Evolutionary conservation across 495 filamentous ascomycete species (phyloP), one percentile per base, ranked within the genome.

Genomic region (Hapsidospora chrysogenum): DNA sequence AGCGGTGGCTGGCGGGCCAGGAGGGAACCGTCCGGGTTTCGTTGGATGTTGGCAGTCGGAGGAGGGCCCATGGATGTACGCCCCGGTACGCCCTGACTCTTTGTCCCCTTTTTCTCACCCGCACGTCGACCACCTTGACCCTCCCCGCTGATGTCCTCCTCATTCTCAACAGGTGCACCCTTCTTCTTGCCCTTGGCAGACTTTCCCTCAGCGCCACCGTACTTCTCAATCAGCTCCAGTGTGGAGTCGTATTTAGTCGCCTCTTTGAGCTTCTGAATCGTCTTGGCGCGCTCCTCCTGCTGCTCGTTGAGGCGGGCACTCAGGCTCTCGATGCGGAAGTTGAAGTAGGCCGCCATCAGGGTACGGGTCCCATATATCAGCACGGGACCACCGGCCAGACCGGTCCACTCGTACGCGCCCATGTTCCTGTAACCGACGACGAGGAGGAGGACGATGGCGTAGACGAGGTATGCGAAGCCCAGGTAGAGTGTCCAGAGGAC

Each of bases 181-280:
- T 56, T 51, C 36, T 59, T 59, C 35, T 52, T 60, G 30, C 45
- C 42, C 42, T 48, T 57, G 44, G 39, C 58, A 44, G 36, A 59
- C 48, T 40, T 73, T 52, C 48, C 64, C 13, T 69, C 61, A 25
- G 67, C 59, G 0, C 72, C 80, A 25, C 82, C 86, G 51, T 97
- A 97, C 49, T 94, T 97, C 48, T 96, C 80, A 2, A 97, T 70
- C 33, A 97, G 57, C 46, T 93, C 74, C 49, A 92, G 80, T 11
- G 89, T 97, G 5, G 85, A 85, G 54, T 94, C 79, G 58, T 92
- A 97, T 50, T 81, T 92, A 22, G 89, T 97, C 14, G 85, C 85
- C 19, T 73, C 70, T 56, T 96, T 97, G 32, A 97, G 72, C 56
- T 85, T 86, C 48, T 92, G 80, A 42, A 97, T 94, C 1, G 85